Evolutionary conservation across 225 moss, liverwort and hornwort genomes (phyloP), one percentile per base, ranked within the genome.

Genomic region (Polytrichum formosum): DNA sequence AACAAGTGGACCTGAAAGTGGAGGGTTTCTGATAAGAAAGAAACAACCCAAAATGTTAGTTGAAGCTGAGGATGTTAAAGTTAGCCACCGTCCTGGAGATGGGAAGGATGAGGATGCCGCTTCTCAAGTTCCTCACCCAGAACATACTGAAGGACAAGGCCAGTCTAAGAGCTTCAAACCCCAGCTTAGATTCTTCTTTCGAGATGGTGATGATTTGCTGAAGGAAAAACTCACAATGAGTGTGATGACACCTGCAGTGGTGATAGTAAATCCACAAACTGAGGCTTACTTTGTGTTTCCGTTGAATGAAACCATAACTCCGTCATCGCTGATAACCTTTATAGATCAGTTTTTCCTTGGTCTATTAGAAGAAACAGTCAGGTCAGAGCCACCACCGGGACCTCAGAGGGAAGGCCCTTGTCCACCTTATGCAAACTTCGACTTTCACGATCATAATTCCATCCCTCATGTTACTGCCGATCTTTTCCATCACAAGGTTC

Each of bases 121-220:
- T 16, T 63, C 27, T 31, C 18, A 53, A 4, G 17, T 22, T 17
- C 19, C 54, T 20, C 26, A 26, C 53, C 26, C 61, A 10, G 23
- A 72, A 64, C 26, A 21, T 18, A 7, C 28, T 18, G 22, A 54
- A 53, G 46, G 23, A 71, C 33, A 64, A 54, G 30, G 20, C n/a
- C 65, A 65, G 22, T 55, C 21, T 28, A 5, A 27, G 5, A 73
- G 7, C 28, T 30, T 56, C 46, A 37, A 37, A 13, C 37, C 37
- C 13, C 22, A 19, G 18, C 56, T 71, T 17, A 31, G 54, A 2
- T 77, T 77, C 58, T 65, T 37, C 59, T 80, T 76, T 19, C 64
- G 79, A 59, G 83, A 83, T 80, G 83, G 79, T n/a, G 79, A 80
- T 70, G 73, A 79, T 65, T 63, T 62, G 13, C 58, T 83, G 76